Evolutionary conservation across 148 eudicot genomes (phyloP).

Genomic region (Rhododendron molle): DNA sequence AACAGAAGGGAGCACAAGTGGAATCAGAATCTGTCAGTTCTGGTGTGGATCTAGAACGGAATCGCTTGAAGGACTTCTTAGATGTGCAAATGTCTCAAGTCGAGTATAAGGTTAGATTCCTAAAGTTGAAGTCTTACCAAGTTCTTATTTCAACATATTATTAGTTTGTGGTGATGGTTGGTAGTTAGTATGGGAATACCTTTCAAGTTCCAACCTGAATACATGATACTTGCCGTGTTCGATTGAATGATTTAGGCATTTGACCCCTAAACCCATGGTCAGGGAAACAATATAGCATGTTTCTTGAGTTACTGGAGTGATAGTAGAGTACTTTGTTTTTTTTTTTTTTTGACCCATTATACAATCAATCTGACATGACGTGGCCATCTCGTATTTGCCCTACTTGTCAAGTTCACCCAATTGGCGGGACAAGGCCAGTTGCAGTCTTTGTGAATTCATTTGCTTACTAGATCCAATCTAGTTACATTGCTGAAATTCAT

Average conservation of each 20-base stretch:
- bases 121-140: neutral
- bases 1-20: constrained; percentile 34
- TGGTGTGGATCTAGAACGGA: constrained; percentile 23
- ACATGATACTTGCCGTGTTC: neutral
- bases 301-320: neutral
- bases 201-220: neutral
- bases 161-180: neutral
- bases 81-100: constrained; percentile 29
- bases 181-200: neutral
- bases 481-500: neutral
- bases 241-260: neutral
- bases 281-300: neutral
- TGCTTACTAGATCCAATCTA: neutral
- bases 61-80: constrained; percentile 28
- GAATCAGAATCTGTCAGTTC: constrained; percentile 26
- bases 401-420: neutral
- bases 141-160: neutral
- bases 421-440: neutral
- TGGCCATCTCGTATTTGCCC: neutral
- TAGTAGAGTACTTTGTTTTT: neutral
- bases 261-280: neutral
- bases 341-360: neutral
- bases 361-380: neutral
- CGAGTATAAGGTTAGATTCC: constrained; percentile 44
- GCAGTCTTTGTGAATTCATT: constrained; percentile 1